A percentile compares a stretch with the other conserved stretches of the same genome.
Evolutionary conservation across 345 rosid genomes (phyloP).

Genomic region (Hypericum androsaemum): DNA sequence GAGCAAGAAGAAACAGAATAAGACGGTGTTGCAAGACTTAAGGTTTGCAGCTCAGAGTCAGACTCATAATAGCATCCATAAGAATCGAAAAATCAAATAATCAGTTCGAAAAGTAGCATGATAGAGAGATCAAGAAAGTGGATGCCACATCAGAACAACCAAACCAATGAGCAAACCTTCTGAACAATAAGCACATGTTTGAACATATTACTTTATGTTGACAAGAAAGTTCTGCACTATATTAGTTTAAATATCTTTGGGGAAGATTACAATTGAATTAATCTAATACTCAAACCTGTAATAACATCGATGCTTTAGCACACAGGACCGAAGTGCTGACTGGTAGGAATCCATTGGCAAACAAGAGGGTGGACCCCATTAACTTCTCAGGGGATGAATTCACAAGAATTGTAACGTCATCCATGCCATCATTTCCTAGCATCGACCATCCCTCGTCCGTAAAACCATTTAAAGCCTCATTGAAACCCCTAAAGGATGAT

Average conservation of each 20-base stretch:
- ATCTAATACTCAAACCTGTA: slow-evolving; percentile 50
- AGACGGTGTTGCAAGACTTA: not conserved
- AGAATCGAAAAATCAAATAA: too few species aligned
- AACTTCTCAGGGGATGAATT: slow-evolving; percentile 93
- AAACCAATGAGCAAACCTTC: too few species aligned
- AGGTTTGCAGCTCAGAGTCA: too few species aligned
- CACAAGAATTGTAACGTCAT: slow-evolving; percentile 88
- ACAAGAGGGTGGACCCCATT: slow-evolving; percentile 82
- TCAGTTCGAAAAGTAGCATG: too few species aligned
- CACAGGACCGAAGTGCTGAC: slow-evolving; percentile 77
- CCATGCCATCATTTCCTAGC: slow-evolving; percentile 88
- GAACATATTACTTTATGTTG: too few species aligned
- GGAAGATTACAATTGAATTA: not conserved
- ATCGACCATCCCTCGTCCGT: slow-evolving; percentile 96
- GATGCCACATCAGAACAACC: too few species aligned
- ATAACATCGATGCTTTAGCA: slow-evolving; percentile 97
- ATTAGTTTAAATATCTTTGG: too few species aligned
- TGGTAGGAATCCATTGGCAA: slow-evolving; percentile 70
- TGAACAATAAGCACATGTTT: too few species aligned
- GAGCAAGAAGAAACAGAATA: not conserved
- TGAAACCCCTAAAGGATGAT: slow-evolving; percentile 62
- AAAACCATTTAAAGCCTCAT: slow-evolving; percentile 93
- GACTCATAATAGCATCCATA: too few species aligned
- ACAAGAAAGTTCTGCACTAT: too few species aligned
- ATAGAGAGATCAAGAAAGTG: too few species aligned